Base-by-base conservation (phyloP, 2,329 filamentous ascomycete species). In the Endothia cerciana region DNA sequence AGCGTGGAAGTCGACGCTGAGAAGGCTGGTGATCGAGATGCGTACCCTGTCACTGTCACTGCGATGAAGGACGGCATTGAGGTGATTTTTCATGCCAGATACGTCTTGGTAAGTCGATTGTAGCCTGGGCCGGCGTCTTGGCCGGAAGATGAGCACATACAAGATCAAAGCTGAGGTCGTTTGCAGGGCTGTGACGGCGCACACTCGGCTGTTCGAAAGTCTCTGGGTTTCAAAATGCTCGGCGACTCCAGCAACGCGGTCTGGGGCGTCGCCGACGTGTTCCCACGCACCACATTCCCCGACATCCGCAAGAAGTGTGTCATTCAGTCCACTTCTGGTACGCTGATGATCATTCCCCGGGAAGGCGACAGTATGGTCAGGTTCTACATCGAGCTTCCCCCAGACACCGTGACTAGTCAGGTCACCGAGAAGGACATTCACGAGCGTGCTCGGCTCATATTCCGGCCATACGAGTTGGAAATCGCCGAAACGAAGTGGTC, bases 331-430 rank as follows among this genome's bases (percentile, higher is more conserved):
- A 74, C 77, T 0, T 76, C 79, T 1, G 87, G 87, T 0, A 87
- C 81, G 51, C 75, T 89, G 28, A 79, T 90, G 68, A 82, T 89
- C 59, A 88, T 91, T 40, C 88, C 88, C 0, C 80, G 87, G 13
- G 87, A 89, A 72, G 82, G 81, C 1, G 83, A 85, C 63, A 78
- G 77, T 33, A 75, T 90, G 68, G 84, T 84, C 1, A 83, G 88
- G 17, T 86, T 89, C 73, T 90, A 89, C 73, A 87, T 89, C 64
- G 83, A 90, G 72, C 73, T 90, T 1, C 81, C 83, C 0, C 71
- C 72, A 0, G 80, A 81, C 6, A 84, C 81, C 0, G 80, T 80
- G 1, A 79, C 83, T 1, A 83, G 80, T 65, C 78, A 81, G 25
- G 83, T 89, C 43, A 83, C 75, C 2, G 75, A 88, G 0, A 79